These are phyloP conservation scores for Pholiota molesta DNA, from an alignment of 768 basidiomycete species.

Conservation along the genomic window DNA sequence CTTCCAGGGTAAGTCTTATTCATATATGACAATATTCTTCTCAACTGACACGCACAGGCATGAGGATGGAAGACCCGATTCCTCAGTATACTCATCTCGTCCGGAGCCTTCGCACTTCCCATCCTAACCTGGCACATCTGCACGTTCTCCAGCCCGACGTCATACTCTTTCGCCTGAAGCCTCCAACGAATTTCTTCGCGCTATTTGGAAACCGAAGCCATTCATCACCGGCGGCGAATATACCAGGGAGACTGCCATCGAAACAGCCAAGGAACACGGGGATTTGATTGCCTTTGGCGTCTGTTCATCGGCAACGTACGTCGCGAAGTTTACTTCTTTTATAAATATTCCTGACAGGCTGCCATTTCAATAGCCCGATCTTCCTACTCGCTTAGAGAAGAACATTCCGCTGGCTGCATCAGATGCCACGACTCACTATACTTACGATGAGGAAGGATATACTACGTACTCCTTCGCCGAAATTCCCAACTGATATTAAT, in stretches of 20 bases:
- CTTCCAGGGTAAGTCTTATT: constrained; percentile 27
- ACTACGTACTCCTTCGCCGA: too few relatives aligned
- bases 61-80: constrained; percentile 57
- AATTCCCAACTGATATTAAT: too few relatives aligned
- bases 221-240: constrained; percentile 48
- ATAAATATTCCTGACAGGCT: too few relatives aligned
- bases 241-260: constrained; percentile 39
- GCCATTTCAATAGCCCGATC: constrained; percentile 38
- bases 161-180: constrained; percentile 17
- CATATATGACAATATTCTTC: too few relatives aligned
- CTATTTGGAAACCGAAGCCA: constrained; percentile 46
- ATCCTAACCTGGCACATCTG: constrained; percentile 56
- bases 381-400: constrained; percentile 37
- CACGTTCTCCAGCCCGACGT: constrained; percentile 47
- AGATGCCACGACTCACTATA: constrained; percentile 42
- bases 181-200: constrained; percentile 48
- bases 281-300: constrained; percentile 35
- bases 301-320: constrained; percentile 36
- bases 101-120: constrained; percentile 34
- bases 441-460: constrained; percentile 14
- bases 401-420: constrained; percentile 35
- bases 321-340: background rate
- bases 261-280: constrained; percentile 36
- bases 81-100: constrained; percentile 59
- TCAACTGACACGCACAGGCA: constrained; percentile 25